Evolutionary conservation across 768 basidiomycete species (phyloP).

Genomic region (Hypholoma sublateritium): DNA sequence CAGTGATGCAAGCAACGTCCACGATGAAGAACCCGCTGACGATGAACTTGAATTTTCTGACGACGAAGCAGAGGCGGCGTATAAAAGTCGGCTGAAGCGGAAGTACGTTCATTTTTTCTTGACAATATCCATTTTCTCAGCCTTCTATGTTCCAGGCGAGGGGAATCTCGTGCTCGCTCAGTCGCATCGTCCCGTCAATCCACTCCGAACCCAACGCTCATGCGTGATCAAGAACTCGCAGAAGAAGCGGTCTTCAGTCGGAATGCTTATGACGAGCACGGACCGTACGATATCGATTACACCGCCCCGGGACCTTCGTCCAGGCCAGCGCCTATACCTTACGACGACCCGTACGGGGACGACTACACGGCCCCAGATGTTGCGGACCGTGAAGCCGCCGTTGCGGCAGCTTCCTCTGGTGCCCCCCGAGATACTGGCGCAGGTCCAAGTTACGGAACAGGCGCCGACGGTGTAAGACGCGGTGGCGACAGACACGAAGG

Average conservation of each 20-base stretch:
- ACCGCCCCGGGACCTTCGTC: conserved; percentile 37
- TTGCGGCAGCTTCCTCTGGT: not conserved
- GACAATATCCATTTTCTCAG: not conserved
- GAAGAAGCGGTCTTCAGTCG: conserved; percentile 45
- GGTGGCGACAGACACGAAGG: conserved; percentile 10
- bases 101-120: conserved; percentile 41
- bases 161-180: conserved; percentile 49
- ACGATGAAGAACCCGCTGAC: conserved; percentile 92
- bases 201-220: conserved; percentile 53
- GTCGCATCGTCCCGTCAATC: conserved; percentile 52
- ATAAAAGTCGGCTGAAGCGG: conserved; percentile 60
- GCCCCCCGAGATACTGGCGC: not conserved
- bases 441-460: not conserved
- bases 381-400: conserved; percentile 14
- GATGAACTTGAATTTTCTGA: conserved; percentile 94
- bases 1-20: conserved; percentile 91
- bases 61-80: conserved; percentile 85
- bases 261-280: conserved; percentile 66
- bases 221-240: conserved; percentile 53
- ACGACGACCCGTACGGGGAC: conserved; percentile 78
- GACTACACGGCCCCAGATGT: conserved; percentile 26
- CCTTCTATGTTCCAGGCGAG: conserved; percentile 40
- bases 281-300: conserved; percentile 70
- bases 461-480: not conserved
- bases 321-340: conserved; percentile 68